These are phyloP conservation scores for Kluyveromyces marxianus DNA, from an alignment of 1,139 yeast species.

Conservation along the genomic window DNA sequence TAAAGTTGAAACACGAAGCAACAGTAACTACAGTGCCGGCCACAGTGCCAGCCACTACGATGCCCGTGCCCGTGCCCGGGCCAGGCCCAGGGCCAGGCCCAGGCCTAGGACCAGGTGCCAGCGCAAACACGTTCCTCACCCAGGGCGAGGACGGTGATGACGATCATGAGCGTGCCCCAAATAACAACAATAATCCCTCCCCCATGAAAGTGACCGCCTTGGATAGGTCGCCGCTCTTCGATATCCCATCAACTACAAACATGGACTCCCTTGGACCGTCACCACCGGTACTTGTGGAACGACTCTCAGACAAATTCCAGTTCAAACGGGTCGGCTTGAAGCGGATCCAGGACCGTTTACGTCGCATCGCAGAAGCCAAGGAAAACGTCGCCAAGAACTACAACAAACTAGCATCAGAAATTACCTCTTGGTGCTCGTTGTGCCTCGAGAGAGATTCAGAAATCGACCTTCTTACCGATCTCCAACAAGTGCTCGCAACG, in stretches of 20 bases:
- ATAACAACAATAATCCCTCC: slow-evolving; percentile 10
- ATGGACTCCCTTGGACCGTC: neutral
- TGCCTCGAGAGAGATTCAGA: slow-evolving; percentile 17
- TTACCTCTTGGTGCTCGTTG: slow-evolving; percentile 21
- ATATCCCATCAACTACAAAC: neutral
- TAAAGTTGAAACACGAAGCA: no score
- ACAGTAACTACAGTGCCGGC: no score
- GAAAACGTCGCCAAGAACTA: slow-evolving; percentile 16
- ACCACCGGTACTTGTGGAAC: slow-evolving; percentile 3
- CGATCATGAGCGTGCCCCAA: slow-evolving; percentile 7
- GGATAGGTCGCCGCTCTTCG: slow-evolving; percentile 4
- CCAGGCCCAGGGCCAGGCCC: neutral
- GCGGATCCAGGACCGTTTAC: slow-evolving; percentile 18
- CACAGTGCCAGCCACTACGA: no score
- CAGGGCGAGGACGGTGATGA: slow-evolving; percentile 6
- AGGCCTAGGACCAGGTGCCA: slow-evolving; percentile 8
- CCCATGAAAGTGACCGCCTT: slow-evolving; percentile 6
- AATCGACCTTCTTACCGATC: slow-evolving; percentile 15
- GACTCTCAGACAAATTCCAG: slow-evolving; percentile 1
- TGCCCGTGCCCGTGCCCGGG: no score
- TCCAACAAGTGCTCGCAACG: slow-evolving; percentile 20
- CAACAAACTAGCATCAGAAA: slow-evolving; percentile 19
- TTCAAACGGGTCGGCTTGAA: slow-evolving; percentile 9
- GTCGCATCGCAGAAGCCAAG: slow-evolving; percentile 19
- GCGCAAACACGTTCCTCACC: slow-evolving; percentile 20